Conservation (phyloP, 1,139 yeast genomes). For the Lodderomyces margitis region DNA sequence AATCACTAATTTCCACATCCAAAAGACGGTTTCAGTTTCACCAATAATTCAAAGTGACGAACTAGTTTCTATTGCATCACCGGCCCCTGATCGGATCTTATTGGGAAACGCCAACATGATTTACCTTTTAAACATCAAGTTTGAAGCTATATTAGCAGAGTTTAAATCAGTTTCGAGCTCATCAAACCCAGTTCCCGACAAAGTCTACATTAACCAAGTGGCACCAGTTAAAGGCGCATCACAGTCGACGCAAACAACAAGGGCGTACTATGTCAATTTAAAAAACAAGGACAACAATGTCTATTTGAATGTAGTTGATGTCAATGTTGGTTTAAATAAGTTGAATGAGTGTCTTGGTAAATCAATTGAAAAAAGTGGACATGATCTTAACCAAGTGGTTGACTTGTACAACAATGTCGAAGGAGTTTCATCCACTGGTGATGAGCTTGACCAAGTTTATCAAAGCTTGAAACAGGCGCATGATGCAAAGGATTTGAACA, state of each 20-base stretch:
- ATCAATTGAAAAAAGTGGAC: constrained; percentile 36
- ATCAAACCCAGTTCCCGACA: constrained; percentile 20
- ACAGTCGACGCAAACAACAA: constrained; percentile 36
- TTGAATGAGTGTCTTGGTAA: constrained; percentile 73
- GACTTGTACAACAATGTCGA: constrained; percentile 24
- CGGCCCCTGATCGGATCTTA: constrained; percentile 47
- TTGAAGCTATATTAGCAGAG: constrained; percentile 41
- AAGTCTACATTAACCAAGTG: constrained; percentile 31
- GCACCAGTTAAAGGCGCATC: constrained; percentile 46
- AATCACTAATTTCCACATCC: constrained; percentile 21
- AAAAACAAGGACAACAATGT: constrained; percentile 45
- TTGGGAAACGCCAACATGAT: constrained; percentile 39
- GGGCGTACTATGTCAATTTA: constrained; percentile 42
- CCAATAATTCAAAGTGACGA: constrained; percentile 17
- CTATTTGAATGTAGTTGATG: constrained; percentile 45
- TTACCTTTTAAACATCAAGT: constrained; percentile 44
- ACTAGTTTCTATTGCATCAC: constrained; percentile 28
- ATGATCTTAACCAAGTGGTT: constrained; percentile 24
- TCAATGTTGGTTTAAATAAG: constrained; percentile 69
- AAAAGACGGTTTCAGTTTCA: constrained; percentile 22
- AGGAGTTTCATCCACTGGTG: constrained; percentile 17
- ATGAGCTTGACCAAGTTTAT: constrained; percentile 26
- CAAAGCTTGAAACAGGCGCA: constrained; percentile 21
- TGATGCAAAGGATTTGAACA: constrained; percentile 19
- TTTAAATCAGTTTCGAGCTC: constrained; percentile 20